A percentile compares a stretch with the other conserved stretches of the same genome.
Evolutionary conservation across 331 rosid genomes (phyloP).

Genomic region (Acacia pycnantha): DNA sequence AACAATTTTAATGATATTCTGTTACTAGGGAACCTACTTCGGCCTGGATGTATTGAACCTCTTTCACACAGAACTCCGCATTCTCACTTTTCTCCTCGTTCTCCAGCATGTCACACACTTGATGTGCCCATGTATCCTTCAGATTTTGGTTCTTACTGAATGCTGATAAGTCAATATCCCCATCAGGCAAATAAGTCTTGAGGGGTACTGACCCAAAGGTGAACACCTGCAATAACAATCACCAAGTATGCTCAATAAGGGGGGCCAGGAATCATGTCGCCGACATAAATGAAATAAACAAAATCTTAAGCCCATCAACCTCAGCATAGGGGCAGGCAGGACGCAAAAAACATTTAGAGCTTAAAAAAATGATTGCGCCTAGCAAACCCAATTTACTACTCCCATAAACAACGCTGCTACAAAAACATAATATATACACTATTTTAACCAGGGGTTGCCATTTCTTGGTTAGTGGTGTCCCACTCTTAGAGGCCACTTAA

Average conservation of each 20-base stretch:
- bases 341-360: neutral
- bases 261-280: slow-evolving; percentile 10
- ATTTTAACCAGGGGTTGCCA: slow-evolving; percentile 14
- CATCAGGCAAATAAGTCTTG: slow-evolving; percentile 98
- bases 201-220: slow-evolving; percentile 98
- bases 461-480: neutral
- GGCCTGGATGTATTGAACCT: slow-evolving; percentile 98
- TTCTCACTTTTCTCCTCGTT: slow-evolving; percentile 88
- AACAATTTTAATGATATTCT: slow-evolving; percentile 19
- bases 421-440: neutral
- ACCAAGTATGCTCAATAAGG: slow-evolving; percentile 14
- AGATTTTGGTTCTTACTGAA: slow-evolving; percentile 73
- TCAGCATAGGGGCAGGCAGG: slow-evolving; percentile 1
- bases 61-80: slow-evolving; percentile 93
- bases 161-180: slow-evolving; percentile 96
- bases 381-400: neutral
- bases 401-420: neutral
- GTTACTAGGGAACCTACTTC: slow-evolving; percentile 62
- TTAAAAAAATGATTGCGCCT: slow-evolving; percentile 9
- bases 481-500: neutral
- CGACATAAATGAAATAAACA: slow-evolving; percentile 17
- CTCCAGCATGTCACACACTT: slow-evolving; percentile 87
- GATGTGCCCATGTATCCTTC: slow-evolving; percentile 96
- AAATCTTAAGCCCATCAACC: neutral
- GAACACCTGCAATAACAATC: slow-evolving; percentile 66